Conservation (phyloP, 345 rosid genomes). For the Camelina hispida region DNA sequence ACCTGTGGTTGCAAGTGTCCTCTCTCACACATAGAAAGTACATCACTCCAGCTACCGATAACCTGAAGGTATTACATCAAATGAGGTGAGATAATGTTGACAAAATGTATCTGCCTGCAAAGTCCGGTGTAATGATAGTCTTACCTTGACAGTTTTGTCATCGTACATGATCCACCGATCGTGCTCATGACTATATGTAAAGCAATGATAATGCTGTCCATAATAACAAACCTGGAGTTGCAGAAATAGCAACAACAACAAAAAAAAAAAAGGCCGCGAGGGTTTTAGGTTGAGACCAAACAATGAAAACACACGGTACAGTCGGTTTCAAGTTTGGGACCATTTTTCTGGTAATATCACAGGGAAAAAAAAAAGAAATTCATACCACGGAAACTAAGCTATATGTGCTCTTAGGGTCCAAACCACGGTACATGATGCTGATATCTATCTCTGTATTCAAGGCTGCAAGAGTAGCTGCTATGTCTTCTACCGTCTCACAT, state of each 20-base stretch:
- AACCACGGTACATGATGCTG: conserved; percentile 77
- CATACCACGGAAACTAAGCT: conserved; percentile 89
- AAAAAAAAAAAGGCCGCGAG: neutral
- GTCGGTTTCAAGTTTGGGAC: neutral
- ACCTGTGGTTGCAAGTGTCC: conserved; percentile 98
- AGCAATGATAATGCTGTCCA: conserved; percentile 97
- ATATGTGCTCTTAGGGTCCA: conserved; percentile 68
- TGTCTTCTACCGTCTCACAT: conserved; percentile 80
- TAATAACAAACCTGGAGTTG: conserved; percentile 86
- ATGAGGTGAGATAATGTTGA: neutral
- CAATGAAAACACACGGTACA: conserved; percentile 1
- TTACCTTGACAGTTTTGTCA: conserved; percentile 91
- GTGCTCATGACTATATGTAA: conserved; percentile 75
- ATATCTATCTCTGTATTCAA: conserved; percentile 80
- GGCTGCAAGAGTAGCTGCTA: conserved; percentile 80
- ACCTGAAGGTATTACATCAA: conserved; percentile 55
- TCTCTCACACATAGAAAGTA: conserved; percentile 72
- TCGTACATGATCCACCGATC: conserved; percentile 90
- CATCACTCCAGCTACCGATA: conserved; percentile 84
- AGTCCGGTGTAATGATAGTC: conserved; percentile 3
- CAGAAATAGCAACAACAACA: conserved; percentile 29
- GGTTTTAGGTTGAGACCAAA: neutral
- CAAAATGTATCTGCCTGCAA: neutral
- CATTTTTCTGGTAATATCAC: neutral
- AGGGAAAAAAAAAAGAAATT: conserved; percentile 4